Percentiles rank a stretch among this genome's conserved stretches.
Conservation (phyloP, 192 early-diverging fungal genomes). For the Coemansia sp. region DNA sequence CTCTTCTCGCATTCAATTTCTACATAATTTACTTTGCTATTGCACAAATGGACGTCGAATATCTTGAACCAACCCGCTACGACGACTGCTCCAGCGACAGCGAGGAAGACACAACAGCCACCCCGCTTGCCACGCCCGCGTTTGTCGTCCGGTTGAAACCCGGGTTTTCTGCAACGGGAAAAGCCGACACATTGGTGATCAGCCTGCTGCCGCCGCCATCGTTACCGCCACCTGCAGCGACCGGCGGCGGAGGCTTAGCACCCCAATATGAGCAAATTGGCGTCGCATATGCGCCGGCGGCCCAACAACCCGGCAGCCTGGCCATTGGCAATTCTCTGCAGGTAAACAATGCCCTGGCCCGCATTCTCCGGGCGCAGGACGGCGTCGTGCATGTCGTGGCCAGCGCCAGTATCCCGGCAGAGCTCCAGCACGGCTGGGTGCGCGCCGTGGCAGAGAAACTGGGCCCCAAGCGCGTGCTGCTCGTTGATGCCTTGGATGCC, state of each 20-base stretch:
- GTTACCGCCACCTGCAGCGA: neutral
- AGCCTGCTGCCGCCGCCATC: slow-evolving; percentile 13
- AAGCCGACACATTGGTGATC: slow-evolving; percentile 25
- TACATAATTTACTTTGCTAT: neutral
- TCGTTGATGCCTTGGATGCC: slow-evolving; percentile 11
- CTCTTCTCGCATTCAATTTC: neutral
- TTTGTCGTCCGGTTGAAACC: slow-evolving; percentile 33
- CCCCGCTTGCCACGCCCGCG: neutral
- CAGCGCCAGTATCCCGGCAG: slow-evolving; percentile 8
- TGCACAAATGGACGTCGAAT: slow-evolving; percentile 41
- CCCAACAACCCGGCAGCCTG: neutral
- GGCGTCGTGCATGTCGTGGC: slow-evolving; percentile 19
- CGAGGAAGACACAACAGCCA: slow-evolving; percentile 24
- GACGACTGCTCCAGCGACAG: slow-evolving; percentile 44
- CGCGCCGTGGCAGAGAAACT: slow-evolving; percentile 14
- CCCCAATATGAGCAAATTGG: slow-evolving; percentile 16
- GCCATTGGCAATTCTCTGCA: slow-evolving; percentile 9
- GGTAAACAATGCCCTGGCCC: slow-evolving; percentile 23
- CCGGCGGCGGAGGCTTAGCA: slow-evolving; percentile 7
- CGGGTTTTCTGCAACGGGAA: neutral
- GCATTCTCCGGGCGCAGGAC: slow-evolving; percentile 12
- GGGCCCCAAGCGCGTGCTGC: slow-evolving; percentile 11
- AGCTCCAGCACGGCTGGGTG: slow-evolving; percentile 48
- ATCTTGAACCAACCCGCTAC: slow-evolving; percentile 40
- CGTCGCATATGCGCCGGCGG: slow-evolving; percentile 28